Evolutionary conservation across 441 rosid genomes (phyloP).

Genomic region (Raphanus hybrid): DNA sequence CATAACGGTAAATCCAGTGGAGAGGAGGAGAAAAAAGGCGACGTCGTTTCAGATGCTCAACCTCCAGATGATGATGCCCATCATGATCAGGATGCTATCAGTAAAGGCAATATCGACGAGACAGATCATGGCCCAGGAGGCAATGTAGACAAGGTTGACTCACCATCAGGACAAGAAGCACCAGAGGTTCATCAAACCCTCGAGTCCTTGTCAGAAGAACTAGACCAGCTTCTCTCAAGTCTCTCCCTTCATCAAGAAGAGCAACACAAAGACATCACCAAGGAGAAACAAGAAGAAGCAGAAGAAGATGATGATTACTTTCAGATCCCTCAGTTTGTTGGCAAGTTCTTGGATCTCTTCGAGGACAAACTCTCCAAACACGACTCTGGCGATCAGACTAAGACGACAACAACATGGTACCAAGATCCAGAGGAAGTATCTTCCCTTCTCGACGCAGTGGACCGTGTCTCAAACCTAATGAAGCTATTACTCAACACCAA

Average conservation of each 20-base stretch:
- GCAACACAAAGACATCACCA: too few species aligned
- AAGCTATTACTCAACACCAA: constrained; percentile 36
- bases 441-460: constrained; percentile 52
- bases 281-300: too few species aligned
- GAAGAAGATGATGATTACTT: too few species aligned
- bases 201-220: too few species aligned
- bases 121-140: constrained; percentile 31
- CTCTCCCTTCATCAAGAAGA: too few species aligned
- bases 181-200: too few species aligned
- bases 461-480: constrained; percentile 57
- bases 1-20: constrained; percentile 18
- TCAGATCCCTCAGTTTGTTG: too few species aligned
- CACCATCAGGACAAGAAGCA: too few species aligned
- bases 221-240: too few species aligned
- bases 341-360: too few species aligned
- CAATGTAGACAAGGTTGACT: constrained; percentile 11
- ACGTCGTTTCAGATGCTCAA: background rate
- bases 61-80: background rate
- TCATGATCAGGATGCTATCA: constrained; percentile 9
- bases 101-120: constrained; percentile 13
- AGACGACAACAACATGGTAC: background rate
- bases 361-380: too few species aligned
- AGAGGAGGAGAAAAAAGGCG: constrained; percentile 8
- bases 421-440: constrained; percentile 48
- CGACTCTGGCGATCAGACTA: too few species aligned